These are phyloP conservation scores for Betula pendula DNA, from an alignment of 306 rosid species.

Conservation along the genomic window DNA sequence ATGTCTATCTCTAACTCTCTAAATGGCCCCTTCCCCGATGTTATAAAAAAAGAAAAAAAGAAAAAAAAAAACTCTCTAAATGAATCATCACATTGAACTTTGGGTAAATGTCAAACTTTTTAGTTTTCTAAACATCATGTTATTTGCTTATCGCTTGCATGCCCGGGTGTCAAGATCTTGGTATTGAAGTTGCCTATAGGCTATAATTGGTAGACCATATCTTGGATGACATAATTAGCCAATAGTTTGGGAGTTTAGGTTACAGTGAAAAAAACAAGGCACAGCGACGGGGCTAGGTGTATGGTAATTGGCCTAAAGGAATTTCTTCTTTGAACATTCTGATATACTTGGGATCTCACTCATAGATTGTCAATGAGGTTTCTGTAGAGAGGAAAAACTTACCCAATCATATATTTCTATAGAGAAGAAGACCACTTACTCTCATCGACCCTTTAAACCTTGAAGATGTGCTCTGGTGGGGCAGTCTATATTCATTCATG, in stretches of 20 bases:
- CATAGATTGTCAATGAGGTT: too few relatives aligned
- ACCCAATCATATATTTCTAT: background rate
- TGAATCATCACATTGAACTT: background rate
- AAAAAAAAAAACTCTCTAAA: too few relatives aligned
- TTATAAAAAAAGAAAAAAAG: too few relatives aligned
- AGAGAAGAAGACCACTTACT: slow-evolving; percentile 35
- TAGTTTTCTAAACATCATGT: background rate
- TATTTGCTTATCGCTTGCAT: too few relatives aligned
- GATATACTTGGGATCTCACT: background rate
- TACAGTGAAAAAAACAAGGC: background rate
- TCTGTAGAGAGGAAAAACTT: too few relatives aligned
- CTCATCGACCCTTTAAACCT: slow-evolving; percentile 63
- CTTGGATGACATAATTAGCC: background rate
- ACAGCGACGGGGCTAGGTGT: background rate
- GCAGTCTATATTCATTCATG: slow-evolving; percentile 67
- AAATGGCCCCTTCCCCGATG: too few relatives aligned
- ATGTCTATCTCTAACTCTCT: too few relatives aligned
- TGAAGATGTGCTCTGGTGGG: slow-evolving; percentile 36
- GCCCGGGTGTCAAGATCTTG: too few relatives aligned
- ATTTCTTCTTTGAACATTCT: background rate
- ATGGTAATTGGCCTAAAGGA: background rate
- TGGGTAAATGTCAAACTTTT: background rate
- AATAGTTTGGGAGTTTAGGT: background rate
- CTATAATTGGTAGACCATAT: background rate
- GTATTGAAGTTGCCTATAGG: too few relatives aligned